These are phyloP conservation scores for Paxillus rubicundulus DNA, from an alignment of 768 basidiomycete species.

Conservation along the genomic window DNA sequence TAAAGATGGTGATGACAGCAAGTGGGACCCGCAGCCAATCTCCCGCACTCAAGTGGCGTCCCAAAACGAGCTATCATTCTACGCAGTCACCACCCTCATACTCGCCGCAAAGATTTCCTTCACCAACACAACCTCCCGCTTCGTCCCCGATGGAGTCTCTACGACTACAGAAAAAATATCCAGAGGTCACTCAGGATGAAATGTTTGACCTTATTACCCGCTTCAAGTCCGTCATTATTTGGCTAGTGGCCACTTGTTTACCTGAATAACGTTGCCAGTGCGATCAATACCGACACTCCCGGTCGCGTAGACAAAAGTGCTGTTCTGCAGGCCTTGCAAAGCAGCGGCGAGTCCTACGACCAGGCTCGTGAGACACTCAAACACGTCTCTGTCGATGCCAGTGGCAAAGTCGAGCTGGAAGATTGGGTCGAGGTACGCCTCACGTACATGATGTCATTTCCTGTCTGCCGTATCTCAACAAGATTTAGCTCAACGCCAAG, in stretches of 20 bases:
- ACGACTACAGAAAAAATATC: constrained; percentile 87
- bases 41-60: constrained; percentile 12
- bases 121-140: constrained; percentile 14
- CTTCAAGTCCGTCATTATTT: constrained; percentile 76
- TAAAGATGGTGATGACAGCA: constrained; percentile 3
- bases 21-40: constrained; percentile 5
- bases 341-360: constrained; percentile 88
- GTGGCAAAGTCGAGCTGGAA: constrained; percentile 94
- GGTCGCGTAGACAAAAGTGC: constrained; percentile 81
- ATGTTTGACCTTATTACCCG: constrained; percentile 92
- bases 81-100: neutral
- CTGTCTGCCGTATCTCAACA: constrained; percentile 10
- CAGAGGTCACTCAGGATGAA: constrained; percentile 88
- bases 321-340: constrained; percentile 75
- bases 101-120: constrained; percentile 3
- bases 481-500: constrained; percentile 72
- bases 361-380: constrained; percentile 87
- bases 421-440: constrained; percentile 92
- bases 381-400: constrained; percentile 89
- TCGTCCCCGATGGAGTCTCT: constrained; percentile 68
- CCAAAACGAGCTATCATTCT: constrained; percentile 12
- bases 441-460: constrained; percentile 23
- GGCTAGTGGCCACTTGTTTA: neutral
- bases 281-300: constrained; percentile 73
- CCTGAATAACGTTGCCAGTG: constrained; percentile 38